These are phyloP conservation scores for Eimeria sp. DNA, from an alignment of 169 alveolate species.

Conservation along the genomic window DNA sequence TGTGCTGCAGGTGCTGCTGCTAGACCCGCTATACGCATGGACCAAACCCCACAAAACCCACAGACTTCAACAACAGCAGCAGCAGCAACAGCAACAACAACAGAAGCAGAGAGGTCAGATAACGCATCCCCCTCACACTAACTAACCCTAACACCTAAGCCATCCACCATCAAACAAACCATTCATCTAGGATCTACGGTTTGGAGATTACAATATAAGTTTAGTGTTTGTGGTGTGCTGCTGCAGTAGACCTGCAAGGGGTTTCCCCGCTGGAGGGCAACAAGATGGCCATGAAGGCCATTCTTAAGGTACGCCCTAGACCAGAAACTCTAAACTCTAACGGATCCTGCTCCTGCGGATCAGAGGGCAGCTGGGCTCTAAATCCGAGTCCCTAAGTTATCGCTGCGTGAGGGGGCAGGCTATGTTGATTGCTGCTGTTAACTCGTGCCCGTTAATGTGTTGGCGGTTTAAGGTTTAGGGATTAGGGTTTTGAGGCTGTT, in stretches of 20 bases:
- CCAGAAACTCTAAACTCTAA: background rate
- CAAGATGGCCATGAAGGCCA: background rate
- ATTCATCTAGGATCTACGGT: background rate
- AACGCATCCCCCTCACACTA: background rate
- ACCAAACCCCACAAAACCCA: background rate
- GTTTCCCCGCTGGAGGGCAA: background rate
- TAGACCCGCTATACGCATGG: constrained; percentile 96
- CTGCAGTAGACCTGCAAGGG: background rate
- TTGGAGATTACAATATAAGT: background rate
- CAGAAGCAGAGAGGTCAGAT: background rate
- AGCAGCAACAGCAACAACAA: background rate
- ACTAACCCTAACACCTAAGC: background rate
- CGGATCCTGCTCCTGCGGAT: background rate
- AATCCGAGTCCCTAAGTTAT: too few relatives aligned
- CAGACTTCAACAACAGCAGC: background rate
- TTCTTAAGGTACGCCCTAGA: background rate
- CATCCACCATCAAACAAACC: background rate
- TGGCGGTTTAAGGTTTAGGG: too few relatives aligned
- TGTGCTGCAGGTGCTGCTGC: constrained; percentile 95
- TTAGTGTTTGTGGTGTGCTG: background rate
- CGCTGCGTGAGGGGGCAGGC: too few relatives aligned
- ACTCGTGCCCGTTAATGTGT: too few relatives aligned
- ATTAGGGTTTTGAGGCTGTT: background rate
- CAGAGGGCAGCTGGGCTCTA: background rate
- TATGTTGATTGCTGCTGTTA: too few relatives aligned